Percentiles rank a stretch among this genome's conserved stretches.
Evolutionary conservation across 2,329 filamentous ascomycete species (phyloP).

Genomic region (Aspergillus ochraceoroseus): DNA sequence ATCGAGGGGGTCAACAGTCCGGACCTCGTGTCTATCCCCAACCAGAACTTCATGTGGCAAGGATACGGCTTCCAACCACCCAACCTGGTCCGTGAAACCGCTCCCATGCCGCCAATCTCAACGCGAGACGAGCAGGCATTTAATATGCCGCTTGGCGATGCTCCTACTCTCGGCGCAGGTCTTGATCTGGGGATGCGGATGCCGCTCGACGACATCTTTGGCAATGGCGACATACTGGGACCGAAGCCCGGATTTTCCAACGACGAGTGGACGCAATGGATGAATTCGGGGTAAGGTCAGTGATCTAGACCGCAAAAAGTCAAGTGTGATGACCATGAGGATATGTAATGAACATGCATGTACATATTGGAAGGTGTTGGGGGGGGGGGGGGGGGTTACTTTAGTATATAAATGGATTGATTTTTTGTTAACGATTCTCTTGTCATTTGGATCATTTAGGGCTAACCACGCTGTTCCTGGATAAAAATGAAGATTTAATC

Average conservation of each 20-base stretch:
- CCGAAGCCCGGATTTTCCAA: slow-evolving; percentile 25
- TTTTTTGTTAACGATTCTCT: no score
- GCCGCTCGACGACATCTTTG: slow-evolving; percentile 42
- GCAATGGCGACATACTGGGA: slow-evolving; percentile 30
- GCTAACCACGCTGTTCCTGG: no score
- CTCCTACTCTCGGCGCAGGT: slow-evolving; percentile 28
- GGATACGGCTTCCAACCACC: slow-evolving; percentile 35
- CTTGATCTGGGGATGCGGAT: slow-evolving; percentile 36
- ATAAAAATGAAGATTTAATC: no score
- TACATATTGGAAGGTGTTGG: not conserved
- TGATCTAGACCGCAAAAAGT: slow-evolving; percentile 1
- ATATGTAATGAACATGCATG: slow-evolving; percentile 6
- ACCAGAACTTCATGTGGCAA: slow-evolving; percentile 42
- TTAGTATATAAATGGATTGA: no score
- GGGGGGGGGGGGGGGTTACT: not conserved
- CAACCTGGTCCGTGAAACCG: slow-evolving; percentile 16
- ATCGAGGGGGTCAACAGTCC: slow-evolving; percentile 37
- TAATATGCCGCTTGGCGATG: slow-evolving; percentile 28
- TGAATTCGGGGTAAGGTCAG: slow-evolving; percentile 34
- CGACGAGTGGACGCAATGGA: slow-evolving; percentile 41
- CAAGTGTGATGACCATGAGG: slow-evolving; percentile 6
- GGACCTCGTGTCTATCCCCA: slow-evolving; percentile 41
- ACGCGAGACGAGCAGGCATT: slow-evolving; percentile 23
- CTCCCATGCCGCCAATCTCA: slow-evolving; percentile 23
- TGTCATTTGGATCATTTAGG: no score